These are phyloP conservation scores for Phytopythium aichiense DNA, from an alignment of 352 stramenopile species.

Conservation along the genomic window DNA sequence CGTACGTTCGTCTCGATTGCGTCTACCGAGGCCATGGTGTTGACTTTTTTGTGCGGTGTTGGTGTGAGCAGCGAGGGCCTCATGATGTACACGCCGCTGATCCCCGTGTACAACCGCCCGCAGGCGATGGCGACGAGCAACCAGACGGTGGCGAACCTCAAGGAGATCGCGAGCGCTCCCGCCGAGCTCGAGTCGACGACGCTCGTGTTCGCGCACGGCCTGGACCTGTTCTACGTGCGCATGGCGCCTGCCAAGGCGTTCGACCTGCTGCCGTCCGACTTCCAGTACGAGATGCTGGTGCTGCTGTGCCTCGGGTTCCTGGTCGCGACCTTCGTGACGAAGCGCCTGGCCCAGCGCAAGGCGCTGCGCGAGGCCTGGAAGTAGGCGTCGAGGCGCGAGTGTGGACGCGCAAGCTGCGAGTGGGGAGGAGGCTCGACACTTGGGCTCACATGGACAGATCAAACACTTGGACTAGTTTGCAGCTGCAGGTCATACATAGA, in stretches of 20 bases:
- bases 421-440: background rate
- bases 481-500: background rate
- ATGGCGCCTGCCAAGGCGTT: slow-evolving; percentile 94
- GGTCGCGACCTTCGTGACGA: slow-evolving; percentile 62
- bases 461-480: background rate
- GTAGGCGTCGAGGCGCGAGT: slow-evolving; percentile 20
- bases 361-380: slow-evolving; percentile 81
- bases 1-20: slow-evolving; percentile 15
- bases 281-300: slow-evolving; percentile 93
- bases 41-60: background rate
- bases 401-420: background rate
- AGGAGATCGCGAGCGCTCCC: slow-evolving; percentile 55
- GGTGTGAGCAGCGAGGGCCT: slow-evolving; percentile 55
- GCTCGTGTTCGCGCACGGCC: slow-evolving; percentile 90
- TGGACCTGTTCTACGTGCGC: slow-evolving; percentile 94
- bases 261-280: slow-evolving; percentile 94
- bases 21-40: background rate
- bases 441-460: too few relatives aligned
- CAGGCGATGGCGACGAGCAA: slow-evolving; percentile 91
- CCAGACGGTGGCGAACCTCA: slow-evolving; percentile 79
- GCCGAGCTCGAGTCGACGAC: slow-evolving; percentile 94
- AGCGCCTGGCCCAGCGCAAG: slow-evolving; percentile 66
- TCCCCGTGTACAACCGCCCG: slow-evolving; percentile 86
- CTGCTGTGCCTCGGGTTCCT: slow-evolving; percentile 88
- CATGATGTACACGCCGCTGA: slow-evolving; percentile 86